Base-by-base conservation (phyloP, 441 rosid species). In the California macrophylla region DNA sequence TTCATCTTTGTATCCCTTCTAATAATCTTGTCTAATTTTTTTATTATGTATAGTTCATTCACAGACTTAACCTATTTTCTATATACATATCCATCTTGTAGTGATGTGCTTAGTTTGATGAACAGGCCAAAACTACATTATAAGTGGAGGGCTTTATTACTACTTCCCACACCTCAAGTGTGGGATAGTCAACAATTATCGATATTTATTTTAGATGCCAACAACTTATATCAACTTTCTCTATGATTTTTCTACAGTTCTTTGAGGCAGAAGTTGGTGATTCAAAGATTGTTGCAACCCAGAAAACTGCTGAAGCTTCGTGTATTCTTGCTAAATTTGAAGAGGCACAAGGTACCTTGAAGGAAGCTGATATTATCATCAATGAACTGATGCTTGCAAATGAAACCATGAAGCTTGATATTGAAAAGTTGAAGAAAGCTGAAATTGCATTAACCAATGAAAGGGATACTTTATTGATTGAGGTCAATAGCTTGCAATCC, bases 301-400 rank as follows among this genome's bases (percentile, higher is more conserved):
- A 88, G 75, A 89, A 83, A 80, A 80, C 78, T 62, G 90, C 85
- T 1, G 90, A 89, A 73, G 88, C 87, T 78, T 88, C 85, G 74
- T 85, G 89, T 75, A 67, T 86, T 75, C 79, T 83, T 69, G 84
- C 91, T 36, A 96, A 91, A 82, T 93, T 89, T 79, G 91, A 86
- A 72, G 99, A 93, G 89, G 97, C 98, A 20, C 96, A 89, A 76
- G 85, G 84, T 67, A 82, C 87, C 65, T 81, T 96, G 84, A 87
- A 77, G 82, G 98, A 96, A 68, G 96, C 99, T 70, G 94, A 96
- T 82, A 78, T 85, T 54, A 83, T 87, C 77, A 86, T 96, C 78
- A 96, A 88, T 75, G 92, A 82, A 69, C 87, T 96, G 65, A 65
- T 85, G 83, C 83, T 85, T 75, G 97, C 93, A 58, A 93, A 93